Evolutionary conservation across 129 eudicot species (phyloP), one percentile per base, ranked within the genome.

Genomic region (Calendula officinalis): DNA sequence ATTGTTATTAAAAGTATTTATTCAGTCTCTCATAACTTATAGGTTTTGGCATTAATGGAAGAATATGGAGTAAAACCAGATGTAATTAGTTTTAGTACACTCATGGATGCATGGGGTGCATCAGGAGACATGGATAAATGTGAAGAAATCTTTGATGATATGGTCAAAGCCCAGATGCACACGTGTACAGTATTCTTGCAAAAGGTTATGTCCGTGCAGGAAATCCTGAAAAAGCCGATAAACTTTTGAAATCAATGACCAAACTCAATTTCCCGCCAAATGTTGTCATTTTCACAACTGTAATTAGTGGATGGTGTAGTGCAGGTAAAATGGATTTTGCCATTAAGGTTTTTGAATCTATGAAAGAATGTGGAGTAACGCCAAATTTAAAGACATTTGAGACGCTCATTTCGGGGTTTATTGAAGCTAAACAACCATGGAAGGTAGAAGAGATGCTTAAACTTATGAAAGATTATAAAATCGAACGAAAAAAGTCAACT

Each of bases 61-160:
- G 80, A 76, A 60, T 80, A 56, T 73, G 85, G 78, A 22, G 69
- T 73, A 43, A 80, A 80, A 67, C 86, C 83, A 16, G 89, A 83
- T 64, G 89, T 83, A 46, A 50, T 83, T 22, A 83, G 80, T 38
- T 83, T 77, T 45, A 83, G 83, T 76, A 83, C 78, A 42, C 72
- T 83, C 66, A 83, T 83, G 89, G 78, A 83, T 52, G 82, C 80
- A 8, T 83, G 85, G 80, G 66, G 85, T 53, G 76, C 78, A 3
- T 75, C 85, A 17, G 85, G 89, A 35, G 68, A 57, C 44, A 83
- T 83, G 86, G 75, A 73, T 50, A 83, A 74, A 69, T 83, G 85
- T 65, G 41, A 69, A 62, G 83, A 76, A 68, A 74, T 80, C 35
- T 80, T 83, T 47, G 78, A 80, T 48, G 77, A 83, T 63, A 80